A percentile compares a stretch with the other conserved stretches of the same genome.
These are phyloP conservation scores for Quercus mongolica DNA, from an alignment of 306 rosid genomes.

Conservation along the genomic window DNA sequence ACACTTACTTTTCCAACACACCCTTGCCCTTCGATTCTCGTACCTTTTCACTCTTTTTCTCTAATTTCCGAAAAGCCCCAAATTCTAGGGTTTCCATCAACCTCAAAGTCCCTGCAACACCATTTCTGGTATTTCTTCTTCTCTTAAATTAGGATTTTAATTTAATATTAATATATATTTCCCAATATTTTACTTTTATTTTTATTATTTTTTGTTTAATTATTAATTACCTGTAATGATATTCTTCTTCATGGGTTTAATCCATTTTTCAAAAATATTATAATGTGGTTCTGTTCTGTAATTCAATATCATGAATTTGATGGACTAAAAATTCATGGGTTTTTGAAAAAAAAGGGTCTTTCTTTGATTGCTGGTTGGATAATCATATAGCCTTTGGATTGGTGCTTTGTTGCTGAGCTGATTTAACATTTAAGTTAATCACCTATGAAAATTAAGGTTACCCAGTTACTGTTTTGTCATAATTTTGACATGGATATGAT, in stretches of 20 bases:
- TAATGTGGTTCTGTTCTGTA: background rate
- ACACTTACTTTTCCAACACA: constrained; percentile 7
- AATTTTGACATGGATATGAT: background rate
- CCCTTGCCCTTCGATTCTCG: background rate
- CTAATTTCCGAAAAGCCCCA: constrained; percentile 33
- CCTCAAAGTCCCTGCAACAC: constrained; percentile 12
- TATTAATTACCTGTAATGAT: background rate
- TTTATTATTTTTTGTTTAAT: background rate
- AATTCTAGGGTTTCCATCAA: constrained; percentile 37
- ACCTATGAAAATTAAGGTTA: background rate
- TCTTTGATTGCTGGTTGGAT: background rate
- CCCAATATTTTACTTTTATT: background rate
- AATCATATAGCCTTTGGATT: background rate
- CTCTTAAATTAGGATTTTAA: background rate
- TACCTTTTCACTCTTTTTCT: constrained; percentile 9
- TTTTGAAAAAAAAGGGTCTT: background rate
- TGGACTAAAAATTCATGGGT: background rate
- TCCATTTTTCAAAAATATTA: background rate
- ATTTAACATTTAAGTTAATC: constrained; percentile 14
- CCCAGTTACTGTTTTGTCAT: background rate
- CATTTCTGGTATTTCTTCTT: constrained; percentile 21
- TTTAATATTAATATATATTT: background rate
- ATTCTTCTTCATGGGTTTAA: background rate
- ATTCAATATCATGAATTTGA: constrained; percentile 1
- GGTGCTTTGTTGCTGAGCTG: constrained; percentile 9